Conservation (phyloP, 768 basidiomycete species). For the Floccularia luteovirens region DNA sequence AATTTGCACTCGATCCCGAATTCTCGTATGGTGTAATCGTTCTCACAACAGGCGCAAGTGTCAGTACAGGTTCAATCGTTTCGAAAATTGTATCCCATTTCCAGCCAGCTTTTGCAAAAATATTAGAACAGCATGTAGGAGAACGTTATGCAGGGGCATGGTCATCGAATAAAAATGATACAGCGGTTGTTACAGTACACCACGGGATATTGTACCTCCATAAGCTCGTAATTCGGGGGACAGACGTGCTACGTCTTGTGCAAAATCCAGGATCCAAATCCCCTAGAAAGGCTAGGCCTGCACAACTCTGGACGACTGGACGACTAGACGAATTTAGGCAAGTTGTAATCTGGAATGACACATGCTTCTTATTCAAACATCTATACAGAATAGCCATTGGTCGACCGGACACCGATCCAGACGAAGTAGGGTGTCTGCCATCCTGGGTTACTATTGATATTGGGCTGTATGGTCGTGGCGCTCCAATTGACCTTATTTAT, state of each 20-base stretch:
- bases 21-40: constrained; percentile 33
- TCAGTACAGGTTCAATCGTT: constrained; percentile 20
- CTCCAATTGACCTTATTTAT: constrained; percentile 25
- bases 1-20: constrained; percentile 29
- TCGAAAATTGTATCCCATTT: constrained; percentile 21
- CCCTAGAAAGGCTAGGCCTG: constrained; percentile 7
- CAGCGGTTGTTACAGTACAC: constrained; percentile 20
- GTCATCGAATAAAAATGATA: constrained; percentile 14
- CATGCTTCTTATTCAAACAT: background rate
- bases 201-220: constrained; percentile 22
- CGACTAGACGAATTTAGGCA: constrained; percentile 32
- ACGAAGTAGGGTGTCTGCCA: constrained; percentile 21
- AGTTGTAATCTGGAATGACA: background rate
- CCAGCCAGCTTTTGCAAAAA: constrained; percentile 24
- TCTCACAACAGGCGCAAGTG: constrained; percentile 27
- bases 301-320: constrained; percentile 29
- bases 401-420: constrained; percentile 16
- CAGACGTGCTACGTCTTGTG: constrained; percentile 25
- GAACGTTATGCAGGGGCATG: constrained; percentile 25
- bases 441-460: constrained; percentile 26
- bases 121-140: constrained; percentile 18
- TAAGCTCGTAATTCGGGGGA: constrained; percentile 21
- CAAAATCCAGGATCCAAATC: constrained; percentile 11
- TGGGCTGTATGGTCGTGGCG: constrained; percentile 18
- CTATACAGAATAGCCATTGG: constrained; percentile 19